phyloP scores from a whole-genome alignment of 169 alveolate genomes.

The Eimeria maxima region DNA sequence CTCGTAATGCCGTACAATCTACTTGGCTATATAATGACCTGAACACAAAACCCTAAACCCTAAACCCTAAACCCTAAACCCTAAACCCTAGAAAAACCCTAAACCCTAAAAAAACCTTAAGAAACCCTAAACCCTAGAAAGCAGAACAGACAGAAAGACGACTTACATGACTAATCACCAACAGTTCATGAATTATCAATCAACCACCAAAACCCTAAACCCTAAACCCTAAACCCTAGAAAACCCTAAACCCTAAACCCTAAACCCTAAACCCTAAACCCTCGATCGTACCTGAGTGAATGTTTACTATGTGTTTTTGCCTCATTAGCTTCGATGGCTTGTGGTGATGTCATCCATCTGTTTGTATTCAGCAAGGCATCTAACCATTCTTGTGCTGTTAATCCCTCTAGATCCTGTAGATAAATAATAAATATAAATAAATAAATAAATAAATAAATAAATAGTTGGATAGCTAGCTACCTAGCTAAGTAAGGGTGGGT shows the following conservation, averaged over 20 bases:
- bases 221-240: too few species aligned
- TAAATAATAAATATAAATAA: neutral
- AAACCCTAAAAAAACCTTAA: too few species aligned
- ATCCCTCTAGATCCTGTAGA: constrained; percentile 74
- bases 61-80: constrained; percentile 61
- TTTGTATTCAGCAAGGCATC: constrained; percentile 72
- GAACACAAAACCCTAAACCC: constrained; percentile 1
- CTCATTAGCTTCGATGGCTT: constrained; percentile 36
- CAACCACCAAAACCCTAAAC: constrained; percentile 35
- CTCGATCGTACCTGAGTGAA: constrained; percentile 61
- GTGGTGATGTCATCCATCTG: constrained; percentile 69
- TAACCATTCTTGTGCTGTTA: constrained; percentile 81
- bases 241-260: neutral
- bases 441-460: neutral
- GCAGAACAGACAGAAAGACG: too few species aligned
- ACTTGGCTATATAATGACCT: constrained; percentile 63
- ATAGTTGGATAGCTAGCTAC: neutral
- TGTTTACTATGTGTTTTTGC: neutral
- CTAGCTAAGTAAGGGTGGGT: too few species aligned
- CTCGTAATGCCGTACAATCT: constrained; percentile 73
- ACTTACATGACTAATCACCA: too few species aligned
- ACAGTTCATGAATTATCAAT: too few species aligned
- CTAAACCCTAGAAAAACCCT: constrained; percentile 62
- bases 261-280: constrained; percentile 2
- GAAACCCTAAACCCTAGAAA: too few species aligned